A percentile compares a stretch with the other conserved stretches of the same genome.
phyloP scores from a whole-genome alignment of 2,329 filamentous ascomycete species.

The Sporothrix protearum region DNA sequence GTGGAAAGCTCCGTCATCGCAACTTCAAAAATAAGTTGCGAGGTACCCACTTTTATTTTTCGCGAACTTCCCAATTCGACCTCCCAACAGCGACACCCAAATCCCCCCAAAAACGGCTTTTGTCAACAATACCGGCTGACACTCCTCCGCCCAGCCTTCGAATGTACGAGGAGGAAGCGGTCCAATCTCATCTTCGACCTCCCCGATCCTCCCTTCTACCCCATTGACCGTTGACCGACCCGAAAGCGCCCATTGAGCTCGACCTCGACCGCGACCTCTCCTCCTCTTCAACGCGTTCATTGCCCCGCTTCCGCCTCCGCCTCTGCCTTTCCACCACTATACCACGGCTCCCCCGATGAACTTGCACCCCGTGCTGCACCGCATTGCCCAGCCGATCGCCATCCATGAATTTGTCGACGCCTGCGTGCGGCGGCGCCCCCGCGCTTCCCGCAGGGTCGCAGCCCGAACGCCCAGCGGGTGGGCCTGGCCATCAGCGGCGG shows the following conservation, averaged over 20 bases:
- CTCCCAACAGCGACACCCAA: not conserved
- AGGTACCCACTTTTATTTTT: constrained; percentile 16
- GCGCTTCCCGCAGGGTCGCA: constrained; percentile 45
- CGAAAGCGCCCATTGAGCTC: not conserved
- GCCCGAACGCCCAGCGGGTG: constrained; percentile 39
- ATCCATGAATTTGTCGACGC: constrained; percentile 47
- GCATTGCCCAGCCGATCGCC: constrained; percentile 40
- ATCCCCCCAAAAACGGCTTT: not conserved
- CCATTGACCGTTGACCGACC: not conserved
- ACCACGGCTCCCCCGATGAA: not conserved
- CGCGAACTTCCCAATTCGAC: not conserved
- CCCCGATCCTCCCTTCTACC: not conserved
- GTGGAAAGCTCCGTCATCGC: constrained; percentile 6
- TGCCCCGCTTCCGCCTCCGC: not conserved
- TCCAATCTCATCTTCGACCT: not conserved
- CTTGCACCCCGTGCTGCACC: constrained; percentile 39
- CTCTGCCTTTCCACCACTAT: too few relatives aligned
- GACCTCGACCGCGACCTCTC: not conserved
- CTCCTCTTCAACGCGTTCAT: not conserved
- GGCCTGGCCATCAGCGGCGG: constrained; percentile 83
- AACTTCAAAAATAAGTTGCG: not conserved
- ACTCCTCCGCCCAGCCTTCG: not conserved
- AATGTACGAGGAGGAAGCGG: not conserved
- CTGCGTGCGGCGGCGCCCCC: constrained; percentile 49
- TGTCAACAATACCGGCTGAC: not conserved